Percentiles rank a stretch among this genome's conserved stretches.
These are phyloP conservation scores for Aspergillus affinis DNA, from an alignment of 495 filamentous ascomycete species.

Conservation along the genomic window DNA sequence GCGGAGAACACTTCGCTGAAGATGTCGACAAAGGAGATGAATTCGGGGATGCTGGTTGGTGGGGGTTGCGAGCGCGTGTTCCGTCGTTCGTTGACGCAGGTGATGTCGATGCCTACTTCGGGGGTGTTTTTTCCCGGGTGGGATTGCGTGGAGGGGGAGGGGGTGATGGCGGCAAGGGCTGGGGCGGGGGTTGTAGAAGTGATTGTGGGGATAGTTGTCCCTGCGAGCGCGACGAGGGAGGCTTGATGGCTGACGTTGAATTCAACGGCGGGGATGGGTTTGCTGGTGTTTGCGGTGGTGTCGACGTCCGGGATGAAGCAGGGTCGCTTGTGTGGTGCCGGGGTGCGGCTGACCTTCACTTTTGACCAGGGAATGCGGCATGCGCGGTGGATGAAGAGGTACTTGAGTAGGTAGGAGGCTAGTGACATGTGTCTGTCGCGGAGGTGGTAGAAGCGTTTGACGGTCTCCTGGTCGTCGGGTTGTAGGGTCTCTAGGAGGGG, in stretches of 20 bases:
- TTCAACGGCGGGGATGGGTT: slow-evolving; percentile 47
- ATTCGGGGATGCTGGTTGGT: slow-evolving; percentile 48
- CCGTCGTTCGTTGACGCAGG: slow-evolving; percentile 67
- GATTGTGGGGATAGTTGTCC: slow-evolving; percentile 29
- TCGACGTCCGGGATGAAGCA: slow-evolving; percentile 44
- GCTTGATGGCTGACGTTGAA: slow-evolving; percentile 93
- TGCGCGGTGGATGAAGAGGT: slow-evolving; percentile 63
- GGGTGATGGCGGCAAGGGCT: slow-evolving; percentile 15
- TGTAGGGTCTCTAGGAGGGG: slow-evolving; percentile 39
- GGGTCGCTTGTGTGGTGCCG: slow-evolving; percentile 61
- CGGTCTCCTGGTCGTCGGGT: slow-evolving; percentile 33
- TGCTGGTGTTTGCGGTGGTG: slow-evolving; percentile 6
- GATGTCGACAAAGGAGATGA: slow-evolving; percentile 69
- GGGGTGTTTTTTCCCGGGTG: slow-evolving; percentile 20
- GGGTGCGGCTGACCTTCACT: slow-evolving; percentile 59
- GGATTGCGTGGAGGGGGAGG: slow-evolving; percentile 1
- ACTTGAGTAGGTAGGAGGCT: slow-evolving; percentile 78
- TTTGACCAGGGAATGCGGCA: slow-evolving; percentile 65
- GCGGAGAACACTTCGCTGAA: slow-evolving; percentile 75
- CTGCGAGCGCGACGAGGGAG: slow-evolving; percentile 67
- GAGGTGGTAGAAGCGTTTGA: slow-evolving; percentile 38
- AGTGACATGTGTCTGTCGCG: slow-evolving; percentile 54
- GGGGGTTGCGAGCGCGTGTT: slow-evolving; percentile 31
- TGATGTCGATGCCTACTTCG: slow-evolving; percentile 66
- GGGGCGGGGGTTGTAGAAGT: not conserved